Conservation (phyloP, 2,329 filamentous ascomycete species). For the Rhynchosporium graminicola region DNA sequence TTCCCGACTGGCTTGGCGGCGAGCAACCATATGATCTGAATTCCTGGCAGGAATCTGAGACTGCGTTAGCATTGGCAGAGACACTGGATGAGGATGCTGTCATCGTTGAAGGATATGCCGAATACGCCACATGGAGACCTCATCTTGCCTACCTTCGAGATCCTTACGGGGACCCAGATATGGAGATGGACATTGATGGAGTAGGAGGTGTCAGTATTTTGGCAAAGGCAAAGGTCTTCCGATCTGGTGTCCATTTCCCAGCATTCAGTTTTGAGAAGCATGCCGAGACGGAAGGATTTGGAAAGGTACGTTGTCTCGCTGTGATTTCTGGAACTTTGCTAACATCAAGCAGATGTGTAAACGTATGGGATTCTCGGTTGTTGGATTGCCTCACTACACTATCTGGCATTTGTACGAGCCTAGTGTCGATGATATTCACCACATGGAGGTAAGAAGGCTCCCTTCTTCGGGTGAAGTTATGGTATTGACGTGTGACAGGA, state of each 20-base stretch:
- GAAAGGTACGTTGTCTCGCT: conserved; percentile 67
- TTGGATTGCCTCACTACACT: conserved; percentile 94
- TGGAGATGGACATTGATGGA: conserved; percentile 99
- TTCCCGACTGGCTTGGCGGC: conserved; percentile 97
- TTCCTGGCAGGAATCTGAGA: conserved; percentile 99
- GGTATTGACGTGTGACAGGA: conserved; percentile 54
- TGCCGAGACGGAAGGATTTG: conserved; percentile 96
- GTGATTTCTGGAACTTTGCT: conserved; percentile 14
- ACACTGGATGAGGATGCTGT: conserved; percentile 97
- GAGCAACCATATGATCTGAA: conserved; percentile 98
- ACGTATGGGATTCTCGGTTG: conserved; percentile 92
- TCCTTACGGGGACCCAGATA: conserved; percentile 95
- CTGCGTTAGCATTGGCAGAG: conserved; percentile 87
- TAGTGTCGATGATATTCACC: conserved; percentile 93
- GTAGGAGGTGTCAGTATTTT: conserved; percentile 97
- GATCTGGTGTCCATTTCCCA: conserved; percentile 93
- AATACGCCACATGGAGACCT: conserved; percentile 97
- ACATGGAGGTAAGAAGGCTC: conserved; percentile 72
- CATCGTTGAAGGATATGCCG: conserved; percentile 97
- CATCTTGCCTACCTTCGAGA: conserved; percentile 96
- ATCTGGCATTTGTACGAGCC: conserved; percentile 99
- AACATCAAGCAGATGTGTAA: conserved; percentile 76
- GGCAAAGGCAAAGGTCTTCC: conserved; percentile 93
- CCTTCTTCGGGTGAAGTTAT: not conserved
- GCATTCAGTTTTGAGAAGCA: conserved; percentile 99